Evolutionary conservation across 352 stramenopile genomes (phyloP).

Genomic region (Pythium myriotylum): DNA sequence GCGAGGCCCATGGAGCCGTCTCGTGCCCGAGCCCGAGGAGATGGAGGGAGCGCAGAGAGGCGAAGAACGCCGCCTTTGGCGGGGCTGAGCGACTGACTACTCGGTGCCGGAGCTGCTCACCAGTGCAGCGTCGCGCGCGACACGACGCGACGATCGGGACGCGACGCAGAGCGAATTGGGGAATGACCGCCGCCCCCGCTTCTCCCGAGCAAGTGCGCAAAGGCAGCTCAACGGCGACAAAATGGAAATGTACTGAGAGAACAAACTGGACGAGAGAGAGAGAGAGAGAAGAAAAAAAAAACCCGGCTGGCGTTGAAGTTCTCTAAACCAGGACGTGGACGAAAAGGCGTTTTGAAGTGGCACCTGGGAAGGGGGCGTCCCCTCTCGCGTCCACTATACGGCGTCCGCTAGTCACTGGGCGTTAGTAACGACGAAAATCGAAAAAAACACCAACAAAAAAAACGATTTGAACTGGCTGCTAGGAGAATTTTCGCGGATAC

Average conservation of each 20-base stretch:
- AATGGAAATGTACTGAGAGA: conserved; percentile 9
- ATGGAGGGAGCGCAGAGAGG: too few relatives aligned
- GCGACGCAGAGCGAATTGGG: conserved; percentile 18
- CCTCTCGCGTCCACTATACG: conserved; percentile 28
- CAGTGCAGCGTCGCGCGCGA: too few relatives aligned
- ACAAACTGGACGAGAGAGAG: conserved; percentile 17
- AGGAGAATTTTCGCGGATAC: conserved; percentile 21
- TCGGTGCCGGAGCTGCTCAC: too few relatives aligned
- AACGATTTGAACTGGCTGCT: conserved; percentile 21
- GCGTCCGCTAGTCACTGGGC: neutral
- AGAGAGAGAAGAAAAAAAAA: conserved; percentile 6
- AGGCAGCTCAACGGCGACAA: neutral
- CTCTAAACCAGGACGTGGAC: neutral
- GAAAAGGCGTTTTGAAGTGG: conserved; percentile 20
- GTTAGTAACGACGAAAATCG: conserved; percentile 18
- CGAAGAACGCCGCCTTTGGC: too few relatives aligned
- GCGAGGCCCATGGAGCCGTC: conserved; percentile 25
- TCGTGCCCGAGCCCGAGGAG: neutral
- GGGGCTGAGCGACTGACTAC: too few relatives aligned
- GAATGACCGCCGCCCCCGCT: neutral
- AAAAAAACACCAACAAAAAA: too few relatives aligned
- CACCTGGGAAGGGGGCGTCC: conserved; percentile 4
- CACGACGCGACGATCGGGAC: conserved; percentile 8
- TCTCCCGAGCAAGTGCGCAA: too few relatives aligned
- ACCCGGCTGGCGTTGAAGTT: conserved; percentile 26